Evolutionary conservation across 169 alveolate genomes (phyloP), one percentile per base, ranked within the genome.

Genomic region (Cryptosporidium tyzzeri): DNA sequence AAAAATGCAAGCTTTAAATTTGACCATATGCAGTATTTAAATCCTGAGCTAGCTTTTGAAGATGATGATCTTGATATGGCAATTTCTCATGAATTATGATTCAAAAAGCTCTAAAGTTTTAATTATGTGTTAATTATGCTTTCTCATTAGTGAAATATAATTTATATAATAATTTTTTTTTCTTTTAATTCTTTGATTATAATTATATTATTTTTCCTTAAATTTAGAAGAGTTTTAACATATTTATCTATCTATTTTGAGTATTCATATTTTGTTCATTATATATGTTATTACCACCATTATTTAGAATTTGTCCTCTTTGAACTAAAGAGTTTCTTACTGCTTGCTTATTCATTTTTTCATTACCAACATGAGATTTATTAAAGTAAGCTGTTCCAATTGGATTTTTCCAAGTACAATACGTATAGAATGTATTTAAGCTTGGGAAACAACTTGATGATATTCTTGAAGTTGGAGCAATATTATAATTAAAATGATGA

Each of bases 61-160:
- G 89, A 80, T 62, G 89, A 80, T 65, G 89, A 80, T 80, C 75
- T 80, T 62, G 89, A 80, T 44, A 80, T 80, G 89, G 73, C 89
- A 45, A 7, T 59, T 41, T 62, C 89, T n/a, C 65, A 65, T n/a
- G 89, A 80, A 48, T 80, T 80, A 80, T 80, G 65, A 80, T 29
- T 12, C 14, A 12, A 26, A 37, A 65, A 65, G 6, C 50, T 31
- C 23, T 1, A 65, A 65, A 18, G 5, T 14, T 29, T 33, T 10
- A 21, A 8, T 18, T 33, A 35, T 23, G 7, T 65, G 26, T 65
- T 14, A n/a, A 14, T 39, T 26, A 3, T 23, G 4, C 44, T n/a
- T 45, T 45, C 5, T n/a, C n/a, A 39, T 41, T 39, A 69, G 23
- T 48, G 21, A 48, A 8, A 48, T 48, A 3, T 48, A 44, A 39